phyloP scores from a whole-genome alignment of 257 asterid genomes.

The Ligustrum vulgare region DNA sequence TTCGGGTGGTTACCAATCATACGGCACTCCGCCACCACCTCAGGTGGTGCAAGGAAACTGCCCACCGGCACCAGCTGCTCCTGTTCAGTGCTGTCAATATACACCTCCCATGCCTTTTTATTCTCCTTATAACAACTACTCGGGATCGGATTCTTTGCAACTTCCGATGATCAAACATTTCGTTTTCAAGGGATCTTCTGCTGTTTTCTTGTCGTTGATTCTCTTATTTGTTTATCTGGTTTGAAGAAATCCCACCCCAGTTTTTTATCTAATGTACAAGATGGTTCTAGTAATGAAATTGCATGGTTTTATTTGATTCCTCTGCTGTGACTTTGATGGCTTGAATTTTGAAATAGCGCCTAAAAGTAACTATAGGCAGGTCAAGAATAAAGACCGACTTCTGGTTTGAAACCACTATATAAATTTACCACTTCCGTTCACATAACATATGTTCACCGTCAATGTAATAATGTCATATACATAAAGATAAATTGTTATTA shows the following conservation, averaged over 20 bases:
- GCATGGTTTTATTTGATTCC: neutral
- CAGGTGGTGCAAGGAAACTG: conserved; percentile 24
- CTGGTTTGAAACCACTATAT: too few species aligned
- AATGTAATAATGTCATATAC: too few species aligned
- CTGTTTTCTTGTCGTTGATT: neutral
- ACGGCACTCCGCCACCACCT: conserved; percentile 27
- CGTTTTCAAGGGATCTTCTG: neutral
- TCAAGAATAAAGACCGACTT: too few species aligned
- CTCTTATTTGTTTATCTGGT: neutral
- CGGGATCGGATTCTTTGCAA: conserved; percentile 23
- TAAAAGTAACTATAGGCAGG: too few species aligned
- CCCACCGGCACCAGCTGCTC: conserved; percentile 42
- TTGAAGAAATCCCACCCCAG: neutral
- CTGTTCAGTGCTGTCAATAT: conserved; percentile 32
- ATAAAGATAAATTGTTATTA: too few species aligned
- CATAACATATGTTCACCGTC: too few species aligned
- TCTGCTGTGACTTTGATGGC: neutral
- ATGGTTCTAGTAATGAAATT: neutral
- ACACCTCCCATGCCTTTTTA: conserved; percentile 38
- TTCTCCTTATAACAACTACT: conserved; percentile 33
- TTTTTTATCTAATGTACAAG: too few species aligned
- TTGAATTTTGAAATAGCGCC: too few species aligned
- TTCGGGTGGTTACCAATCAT: neutral
- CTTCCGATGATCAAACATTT: neutral
- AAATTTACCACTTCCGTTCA: too few species aligned